Base-by-base conservation (phyloP, 306 rosid species). In the Quercus agrifolia region DNA sequence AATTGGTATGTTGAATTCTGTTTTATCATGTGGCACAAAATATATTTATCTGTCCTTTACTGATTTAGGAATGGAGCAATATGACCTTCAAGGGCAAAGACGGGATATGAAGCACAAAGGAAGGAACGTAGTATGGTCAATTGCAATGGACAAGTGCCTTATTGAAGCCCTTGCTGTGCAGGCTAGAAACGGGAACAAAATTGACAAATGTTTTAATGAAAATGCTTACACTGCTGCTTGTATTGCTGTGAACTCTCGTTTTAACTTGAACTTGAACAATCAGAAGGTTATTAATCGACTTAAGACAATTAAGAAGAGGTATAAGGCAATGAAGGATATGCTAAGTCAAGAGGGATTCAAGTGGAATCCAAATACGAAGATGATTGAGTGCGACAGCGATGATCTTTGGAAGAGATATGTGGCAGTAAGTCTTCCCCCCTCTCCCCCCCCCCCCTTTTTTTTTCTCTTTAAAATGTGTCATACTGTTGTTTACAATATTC, bases 41-140 rank as follows among this genome's bases (percentile, higher is more conserved):
- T 67, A 18, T 68, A 67, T 21, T 67, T 33, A 67, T 67, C 15
- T 19, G 52, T 68, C 49, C 38, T 35, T 33, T 33, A 19, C 27
- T 68, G 41, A 17, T 76, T 75, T 78, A 82, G 91, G 84, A 76
- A 92, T 90, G 97, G 93, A 90, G 74, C 90, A 89, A 15, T 89
- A 81, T 82, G 93, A 86, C 80, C 77, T 83, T 71, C 90, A 80
- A 74, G 85, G 89, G 49, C 90, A 89, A 81, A 90, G 92, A 84
- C 84, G 85, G 89, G 92, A 86, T 80, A 76, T 82, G 81, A 92
- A 87, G 88, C 90, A 85, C 83, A 92, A 89, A 76, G 95, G 95
- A 80, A 90, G 91, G 85, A 92, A 92, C 79, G 95, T 92, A 78
- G 93, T 92, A 56, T 92, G 97, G 97, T 92, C 97, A 80, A 75